Base-by-base conservation (phyloP, 768 basidiomycete genomes). In the Coprinopsis marcescibilis region DNA sequence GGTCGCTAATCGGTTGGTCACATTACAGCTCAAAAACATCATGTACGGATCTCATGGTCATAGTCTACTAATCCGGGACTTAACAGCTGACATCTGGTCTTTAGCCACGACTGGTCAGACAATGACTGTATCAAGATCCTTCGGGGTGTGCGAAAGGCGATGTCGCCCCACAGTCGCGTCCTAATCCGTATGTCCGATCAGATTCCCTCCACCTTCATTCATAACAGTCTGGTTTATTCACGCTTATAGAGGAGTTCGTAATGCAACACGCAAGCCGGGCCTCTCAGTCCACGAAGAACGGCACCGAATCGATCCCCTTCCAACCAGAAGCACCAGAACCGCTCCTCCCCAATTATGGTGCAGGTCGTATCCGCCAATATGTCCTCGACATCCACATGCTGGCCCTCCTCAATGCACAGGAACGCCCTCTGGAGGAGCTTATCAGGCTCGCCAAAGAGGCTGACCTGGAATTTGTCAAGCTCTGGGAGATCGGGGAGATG, bases 371-470 rank as follows among this genome's bases (percentile, higher is more conserved):
- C 27, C 57, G 67, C 4, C 59, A 60, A 23, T 76, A 76, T 49
- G 57, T 70, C 25, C 67, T 68, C 39, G 76, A 78, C 46, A 38
- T 77, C 33, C 67, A 65, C 43, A 74, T 77, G 75, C 68, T 73
- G 66, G 35, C 57, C 14, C 20, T 63, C 11, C 54, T 69, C 12
- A 74, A 77, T 39, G 55, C 63, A 5, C 63, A 68, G 51, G 74
- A 76, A 48, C 67, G 76, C 4, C 68, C 65, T 0, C 39, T 76
- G 11, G 50, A 65, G 2, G 66, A 74, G 3, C 71, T 68, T 39
- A 61, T 69, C 7, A 47, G 62, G 1, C 48, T 75, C 3, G 69
- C 66, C 62, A 49, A 49, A 19, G 46, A 35, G 8, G 57, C 57
- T 12, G 65, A 62, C 8, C 49, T 69, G 17, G 50, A 57, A 30